A percentile compares a stretch with the other conserved stretches of the same genome.
Evolutionary conservation across 352 stramenopile genomes (phyloP).

Genomic region (Blastocystis sp.): DNA sequence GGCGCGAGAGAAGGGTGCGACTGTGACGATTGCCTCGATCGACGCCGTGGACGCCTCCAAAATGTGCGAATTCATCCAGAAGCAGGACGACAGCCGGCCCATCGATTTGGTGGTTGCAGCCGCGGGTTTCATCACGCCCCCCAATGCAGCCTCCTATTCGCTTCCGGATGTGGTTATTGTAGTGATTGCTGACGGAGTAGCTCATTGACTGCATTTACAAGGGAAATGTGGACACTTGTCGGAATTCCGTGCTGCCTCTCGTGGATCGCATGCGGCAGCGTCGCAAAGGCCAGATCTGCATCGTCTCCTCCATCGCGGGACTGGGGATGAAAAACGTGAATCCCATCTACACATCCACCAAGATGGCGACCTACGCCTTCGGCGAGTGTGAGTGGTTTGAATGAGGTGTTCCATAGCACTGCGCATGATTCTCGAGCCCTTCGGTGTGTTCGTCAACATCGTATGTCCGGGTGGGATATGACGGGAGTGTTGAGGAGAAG

Average conservation of each 20-base stretch:
- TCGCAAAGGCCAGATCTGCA: constrained; percentile 31
- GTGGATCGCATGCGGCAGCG: constrained; percentile 26
- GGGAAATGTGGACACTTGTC: constrained; percentile 45
- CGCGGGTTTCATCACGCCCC: constrained; percentile 22
- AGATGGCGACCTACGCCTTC: constrained; percentile 51
- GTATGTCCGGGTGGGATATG: constrained; percentile 45
- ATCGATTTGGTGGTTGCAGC: constrained; percentile 44
- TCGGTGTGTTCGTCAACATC: constrained; percentile 48
- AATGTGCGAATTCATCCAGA: constrained; percentile 25
- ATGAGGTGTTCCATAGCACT: not conserved
- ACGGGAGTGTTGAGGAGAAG: not conserved
- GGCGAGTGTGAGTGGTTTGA: constrained; percentile 23
- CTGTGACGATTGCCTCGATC: constrained; percentile 34
- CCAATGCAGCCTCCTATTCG: not conserved
- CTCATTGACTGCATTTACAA: constrained; percentile 39
- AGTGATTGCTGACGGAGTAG: not conserved
- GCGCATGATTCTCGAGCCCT: constrained; percentile 17
- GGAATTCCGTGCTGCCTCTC: constrained; percentile 39
- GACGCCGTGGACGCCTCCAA: constrained; percentile 19
- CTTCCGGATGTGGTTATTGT: not conserved
- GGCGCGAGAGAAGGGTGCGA: constrained; percentile 28
- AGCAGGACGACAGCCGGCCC: constrained; percentile 15
- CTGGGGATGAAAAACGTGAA: constrained; percentile 61
- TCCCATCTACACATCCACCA: constrained; percentile 53
- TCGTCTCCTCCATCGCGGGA: constrained; percentile 64